Evolutionary conservation across 225 moss, liverwort and hornwort genomes (phyloP).

Genomic region (Straminergon stramineum): DNA sequence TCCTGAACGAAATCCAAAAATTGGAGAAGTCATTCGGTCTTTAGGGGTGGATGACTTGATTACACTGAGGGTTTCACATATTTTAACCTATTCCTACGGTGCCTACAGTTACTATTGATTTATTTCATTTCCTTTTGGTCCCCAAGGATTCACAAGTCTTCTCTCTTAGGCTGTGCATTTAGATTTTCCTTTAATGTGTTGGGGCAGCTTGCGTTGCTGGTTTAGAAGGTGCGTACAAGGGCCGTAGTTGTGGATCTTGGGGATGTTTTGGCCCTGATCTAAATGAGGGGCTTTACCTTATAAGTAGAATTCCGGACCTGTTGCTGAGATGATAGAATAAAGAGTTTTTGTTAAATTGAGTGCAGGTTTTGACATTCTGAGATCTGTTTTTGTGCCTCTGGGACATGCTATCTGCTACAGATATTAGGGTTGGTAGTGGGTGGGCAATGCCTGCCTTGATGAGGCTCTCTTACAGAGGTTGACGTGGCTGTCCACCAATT

Average conservation of each 20-base stretch:
- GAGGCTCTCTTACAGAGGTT: not conserved
- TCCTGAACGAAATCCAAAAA: slow-evolving; percentile 87
- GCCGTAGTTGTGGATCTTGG: not conserved
- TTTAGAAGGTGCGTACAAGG: not conserved
- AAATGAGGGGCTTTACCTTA: slow-evolving; percentile 7
- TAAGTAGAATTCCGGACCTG: slow-evolving; percentile 17
- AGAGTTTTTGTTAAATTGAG: slow-evolving; percentile 5
- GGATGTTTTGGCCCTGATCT: slow-evolving; percentile 7
- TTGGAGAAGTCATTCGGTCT: slow-evolving; percentile 61
- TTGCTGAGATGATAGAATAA: slow-evolving; percentile 45
- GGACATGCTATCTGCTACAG: not conserved
- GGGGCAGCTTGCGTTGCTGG: slow-evolving; percentile 1
- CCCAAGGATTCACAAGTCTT: not conserved
- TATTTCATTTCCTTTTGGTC: slow-evolving; percentile 2
- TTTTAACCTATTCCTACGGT: not conserved
- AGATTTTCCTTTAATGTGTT: slow-evolving; percentile 11
- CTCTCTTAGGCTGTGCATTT: not conserved
- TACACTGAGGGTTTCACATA: not conserved
- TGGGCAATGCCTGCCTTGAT: not conserved
- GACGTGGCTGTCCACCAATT: slow-evolving; percentile 18
- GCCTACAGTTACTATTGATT: not conserved
- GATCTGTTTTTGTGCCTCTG: slow-evolving; percentile 14
- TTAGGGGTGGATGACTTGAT: slow-evolving; percentile 15
- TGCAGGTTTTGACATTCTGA: slow-evolving; percentile 14
- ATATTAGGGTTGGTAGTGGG: slow-evolving; percentile 13